Evolutionary conservation across 75 land plant species (phyloP).

Genomic region (Cupressus sempervirens): DNA sequence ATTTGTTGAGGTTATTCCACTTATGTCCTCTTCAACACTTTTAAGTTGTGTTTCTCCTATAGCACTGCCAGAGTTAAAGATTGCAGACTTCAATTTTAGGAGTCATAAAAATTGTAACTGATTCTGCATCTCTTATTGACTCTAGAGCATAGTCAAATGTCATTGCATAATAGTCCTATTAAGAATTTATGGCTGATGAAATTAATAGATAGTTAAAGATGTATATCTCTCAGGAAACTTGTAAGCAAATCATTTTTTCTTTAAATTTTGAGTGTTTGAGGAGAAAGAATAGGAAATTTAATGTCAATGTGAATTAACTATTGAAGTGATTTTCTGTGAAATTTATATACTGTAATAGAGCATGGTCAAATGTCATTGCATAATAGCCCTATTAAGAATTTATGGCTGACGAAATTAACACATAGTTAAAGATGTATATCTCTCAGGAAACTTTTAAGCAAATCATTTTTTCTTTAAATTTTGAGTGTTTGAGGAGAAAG

Average conservation of each 20-base stretch:
- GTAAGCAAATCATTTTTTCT: background rate
- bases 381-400: background rate
- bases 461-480: background rate
- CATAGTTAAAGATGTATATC: background rate
- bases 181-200: background rate
- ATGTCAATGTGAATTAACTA: background rate
- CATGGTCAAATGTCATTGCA: background rate
- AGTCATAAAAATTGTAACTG: background rate
- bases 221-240: background rate
- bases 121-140: background rate
- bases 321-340: background rate
- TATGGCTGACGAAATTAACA: background rate
- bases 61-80: background rate
- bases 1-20: background rate
- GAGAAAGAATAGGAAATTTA: background rate
- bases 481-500: background rate
- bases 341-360: too few species aligned
- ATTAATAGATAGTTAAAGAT: too few species aligned
- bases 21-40: background rate
- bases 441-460: background rate
- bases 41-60: background rate
- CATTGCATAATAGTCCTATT: background rate
- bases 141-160: background rate
- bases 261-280: background rate
- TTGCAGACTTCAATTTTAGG: background rate